Percentiles rank a stretch among this genome's conserved stretches.
Evolutionary conservation across 2,329 filamentous ascomycete genomes (phyloP).

Genomic region (Alternaria metachromatica): DNA sequence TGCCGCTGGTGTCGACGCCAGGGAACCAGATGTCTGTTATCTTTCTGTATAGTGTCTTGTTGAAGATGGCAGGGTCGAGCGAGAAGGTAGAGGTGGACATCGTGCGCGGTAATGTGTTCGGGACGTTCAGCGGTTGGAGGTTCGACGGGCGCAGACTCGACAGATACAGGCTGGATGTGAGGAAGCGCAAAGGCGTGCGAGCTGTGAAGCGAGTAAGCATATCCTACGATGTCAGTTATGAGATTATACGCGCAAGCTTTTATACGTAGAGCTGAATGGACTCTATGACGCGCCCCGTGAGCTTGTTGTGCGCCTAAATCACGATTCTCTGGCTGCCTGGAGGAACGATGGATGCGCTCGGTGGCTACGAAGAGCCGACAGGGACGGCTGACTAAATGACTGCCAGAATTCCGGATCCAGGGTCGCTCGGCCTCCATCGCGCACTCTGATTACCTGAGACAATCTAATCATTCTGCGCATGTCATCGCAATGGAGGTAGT

Average conservation of each 20-base stretch:
- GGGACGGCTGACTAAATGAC: not conserved
- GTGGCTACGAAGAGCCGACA: not conserved
- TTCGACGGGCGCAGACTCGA: not conserved
- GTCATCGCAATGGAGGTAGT: not conserved
- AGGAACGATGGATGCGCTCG: not conserved
- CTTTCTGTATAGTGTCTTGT: conserved; percentile 45
- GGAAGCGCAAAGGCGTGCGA: conserved; percentile 8
- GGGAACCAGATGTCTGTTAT: conserved; percentile 51
- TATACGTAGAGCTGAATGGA: not conserved
- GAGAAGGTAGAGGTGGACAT: conserved; percentile 40
- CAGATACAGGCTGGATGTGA: conserved; percentile 8
- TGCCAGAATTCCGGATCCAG: not conserved
- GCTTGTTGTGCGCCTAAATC: not conserved
- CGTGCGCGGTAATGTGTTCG: conserved; percentile 12
- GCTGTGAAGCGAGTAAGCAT: conserved; percentile 12
- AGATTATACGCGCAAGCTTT: not conserved
- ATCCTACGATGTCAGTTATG: not conserved
- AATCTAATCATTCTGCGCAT: not conserved
- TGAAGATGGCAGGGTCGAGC: conserved; percentile 51
- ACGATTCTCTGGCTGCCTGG: not conserved
- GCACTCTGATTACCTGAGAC: not conserved
- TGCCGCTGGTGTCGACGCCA: conserved; percentile 37
- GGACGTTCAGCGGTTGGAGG: not conserved
- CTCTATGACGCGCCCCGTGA: not conserved
- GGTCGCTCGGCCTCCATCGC: not conserved